Evolutionary conservation across 2,329 filamentous ascomycete genomes (phyloP).

Genomic region (Ceratocystis smalleyi): DNA sequence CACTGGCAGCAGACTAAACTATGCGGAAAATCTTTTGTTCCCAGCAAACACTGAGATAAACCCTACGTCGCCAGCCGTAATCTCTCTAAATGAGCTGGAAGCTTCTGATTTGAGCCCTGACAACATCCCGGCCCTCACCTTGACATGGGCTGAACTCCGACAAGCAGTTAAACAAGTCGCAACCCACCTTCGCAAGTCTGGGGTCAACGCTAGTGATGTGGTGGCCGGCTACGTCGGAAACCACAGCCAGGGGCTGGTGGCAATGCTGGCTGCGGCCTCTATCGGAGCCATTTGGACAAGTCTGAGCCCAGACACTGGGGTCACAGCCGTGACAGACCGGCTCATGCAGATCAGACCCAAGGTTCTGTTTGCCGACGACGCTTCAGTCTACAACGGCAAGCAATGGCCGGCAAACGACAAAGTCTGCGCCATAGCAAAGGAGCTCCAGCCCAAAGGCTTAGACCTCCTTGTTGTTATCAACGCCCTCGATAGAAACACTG

Average conservation of each 20-base stretch:
- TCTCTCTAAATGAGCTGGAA: slow-evolving; percentile 49
- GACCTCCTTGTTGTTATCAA: slow-evolving; percentile 60
- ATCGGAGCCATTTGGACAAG: slow-evolving; percentile 86
- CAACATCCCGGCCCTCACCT: neutral
- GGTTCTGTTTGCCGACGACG: slow-evolving; percentile 75
- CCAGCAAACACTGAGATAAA: slow-evolving; percentile 42
- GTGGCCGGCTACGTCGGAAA: slow-evolving; percentile 75
- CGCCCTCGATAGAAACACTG: slow-evolving; percentile 21
- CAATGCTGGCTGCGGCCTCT: slow-evolving; percentile 69
- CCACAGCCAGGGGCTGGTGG: slow-evolving; percentile 70
- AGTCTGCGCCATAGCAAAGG: slow-evolving; percentile 57
- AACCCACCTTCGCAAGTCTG: slow-evolving; percentile 49
- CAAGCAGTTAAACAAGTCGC: slow-evolving; percentile 62
- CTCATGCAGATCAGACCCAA: slow-evolving; percentile 71
- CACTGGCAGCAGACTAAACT: slow-evolving; percentile 63
- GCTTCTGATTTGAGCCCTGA: slow-evolving; percentile 31
- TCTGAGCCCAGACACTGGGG: slow-evolving; percentile 81
- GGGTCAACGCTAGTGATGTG: slow-evolving; percentile 41
- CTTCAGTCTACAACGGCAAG: slow-evolving; percentile 80
- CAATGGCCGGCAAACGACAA: slow-evolving; percentile 68
- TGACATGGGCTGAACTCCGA: slow-evolving; percentile 57
- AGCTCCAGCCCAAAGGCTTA: slow-evolving; percentile 44
- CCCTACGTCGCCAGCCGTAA: slow-evolving; percentile 65
- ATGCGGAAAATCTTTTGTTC: slow-evolving; percentile 86
- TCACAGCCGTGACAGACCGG: slow-evolving; percentile 78